Evolutionary conservation across 2,329 filamentous ascomycete species (phyloP).

Genomic region (Pseudohalonectria lignicola): DNA sequence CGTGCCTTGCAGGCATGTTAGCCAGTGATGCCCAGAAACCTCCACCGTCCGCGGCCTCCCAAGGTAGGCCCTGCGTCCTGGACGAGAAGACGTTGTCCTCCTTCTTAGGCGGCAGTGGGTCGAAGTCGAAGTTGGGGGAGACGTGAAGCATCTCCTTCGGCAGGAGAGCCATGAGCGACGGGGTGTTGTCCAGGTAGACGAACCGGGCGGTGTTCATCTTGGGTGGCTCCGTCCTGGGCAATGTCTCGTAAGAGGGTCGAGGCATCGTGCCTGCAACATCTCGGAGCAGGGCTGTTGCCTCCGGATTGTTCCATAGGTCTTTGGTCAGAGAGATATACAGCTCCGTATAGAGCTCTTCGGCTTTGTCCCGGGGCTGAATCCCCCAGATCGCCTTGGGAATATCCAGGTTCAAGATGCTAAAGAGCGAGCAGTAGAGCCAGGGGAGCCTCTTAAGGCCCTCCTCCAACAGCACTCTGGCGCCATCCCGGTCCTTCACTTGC

Average conservation of each 20-base stretch:
- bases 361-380: conserved; percentile 50
- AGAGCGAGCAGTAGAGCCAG: conserved; percentile 75
- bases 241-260: conserved; percentile 15
- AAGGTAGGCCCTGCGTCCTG: conserved; percentile 29
- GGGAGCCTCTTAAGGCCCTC: conserved; percentile 63
- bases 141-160: conserved; percentile 53
- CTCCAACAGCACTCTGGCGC: conserved; percentile 53
- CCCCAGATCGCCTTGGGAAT: conserved; percentile 78
- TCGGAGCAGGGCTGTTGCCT: conserved; percentile 56
- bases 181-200: conserved; percentile 66
- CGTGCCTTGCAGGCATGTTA: too few species aligned
- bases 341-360: conserved; percentile 59
- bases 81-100: conserved; percentile 39
- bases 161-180: conserved; percentile 57
- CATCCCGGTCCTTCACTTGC: conserved; percentile 54
- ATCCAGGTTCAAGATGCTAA: conserved; percentile 69
- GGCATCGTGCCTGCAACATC: conserved; percentile 37
- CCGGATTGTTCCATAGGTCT: conserved; percentile 76
- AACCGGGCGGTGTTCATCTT: conserved; percentile 55
- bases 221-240: conserved; percentile 25
- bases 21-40: too few species aligned
- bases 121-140: conserved; percentile 63
- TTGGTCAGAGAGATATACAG: conserved; percentile 69
- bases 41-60: too few species aligned
- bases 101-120: conserved; percentile 64